phyloP scores from a whole-genome alignment of 225 moss, liverwort and hornwort species.

The Physcomitrium patens region DNA sequence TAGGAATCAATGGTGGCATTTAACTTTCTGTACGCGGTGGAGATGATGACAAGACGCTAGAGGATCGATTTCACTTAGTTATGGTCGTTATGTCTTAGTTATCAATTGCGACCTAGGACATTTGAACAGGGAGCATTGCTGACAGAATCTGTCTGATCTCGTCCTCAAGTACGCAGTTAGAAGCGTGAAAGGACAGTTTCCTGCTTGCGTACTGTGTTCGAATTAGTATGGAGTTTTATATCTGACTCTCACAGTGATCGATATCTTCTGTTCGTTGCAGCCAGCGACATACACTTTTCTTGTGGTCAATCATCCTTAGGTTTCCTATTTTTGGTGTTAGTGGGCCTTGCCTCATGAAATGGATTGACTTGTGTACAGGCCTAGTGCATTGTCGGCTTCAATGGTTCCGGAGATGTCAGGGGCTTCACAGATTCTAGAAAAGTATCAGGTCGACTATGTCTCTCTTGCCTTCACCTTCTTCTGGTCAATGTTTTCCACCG shows the following conservation, averaged over 20 bases:
- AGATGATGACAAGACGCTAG: background rate
- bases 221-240: background rate
- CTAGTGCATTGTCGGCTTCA: slow-evolving; percentile 50
- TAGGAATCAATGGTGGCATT: background rate
- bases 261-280: background rate
- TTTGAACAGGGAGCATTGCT: background rate
- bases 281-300: background rate
- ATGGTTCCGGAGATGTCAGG: slow-evolving; percentile 78
- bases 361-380: slow-evolving; percentile 40
- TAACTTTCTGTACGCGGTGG: background rate
- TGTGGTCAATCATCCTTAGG: slow-evolving; percentile 7
- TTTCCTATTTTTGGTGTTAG: slow-evolving; percentile 17
- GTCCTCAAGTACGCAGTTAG: background rate
- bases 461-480: slow-evolving; percentile 15
- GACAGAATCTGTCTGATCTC: background rate
- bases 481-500: background rate
- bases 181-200: background rate
- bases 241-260: background rate
- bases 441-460: slow-evolving; percentile 60
- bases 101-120: background rate
- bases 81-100: background rate
- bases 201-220: background rate
- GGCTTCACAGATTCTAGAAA: slow-evolving; percentile 70
- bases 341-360: slow-evolving; percentile 18
- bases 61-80: background rate